These are phyloP conservation scores for Lactuca sativa DNA, from an alignment of 129 eudicot species.

Conservation along the genomic window DNA sequence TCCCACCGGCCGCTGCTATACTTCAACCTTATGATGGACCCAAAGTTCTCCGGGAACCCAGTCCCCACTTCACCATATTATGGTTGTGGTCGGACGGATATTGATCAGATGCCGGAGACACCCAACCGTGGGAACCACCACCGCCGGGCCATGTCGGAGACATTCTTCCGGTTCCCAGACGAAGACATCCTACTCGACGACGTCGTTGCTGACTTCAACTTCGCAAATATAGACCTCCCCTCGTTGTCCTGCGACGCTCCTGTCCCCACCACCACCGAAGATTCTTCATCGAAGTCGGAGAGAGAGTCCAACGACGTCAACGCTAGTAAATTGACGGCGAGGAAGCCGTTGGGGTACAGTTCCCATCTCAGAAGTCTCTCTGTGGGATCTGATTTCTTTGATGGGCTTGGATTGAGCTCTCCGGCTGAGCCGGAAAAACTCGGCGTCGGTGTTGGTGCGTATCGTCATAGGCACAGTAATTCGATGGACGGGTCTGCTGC, in stretches of 20 bases:
- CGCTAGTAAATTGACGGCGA: constrained; percentile 14
- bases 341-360: constrained; percentile 10
- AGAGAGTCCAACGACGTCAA: constrained; percentile 34
- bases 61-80: constrained; percentile 15
- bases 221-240: constrained; percentile 45
- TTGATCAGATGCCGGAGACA: constrained; percentile 59
- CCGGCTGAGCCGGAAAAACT: constrained; percentile 16
- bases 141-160: constrained; percentile 91
- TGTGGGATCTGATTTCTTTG: constrained; percentile 82
- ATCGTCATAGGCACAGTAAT: constrained; percentile 52
- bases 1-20: neutral
- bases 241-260: constrained; percentile 27
- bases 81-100: constrained; percentile 21
- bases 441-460: constrained; percentile 12
- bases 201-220: constrained; percentile 64
- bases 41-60: constrained; percentile 52
- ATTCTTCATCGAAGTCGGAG: constrained; percentile 34
- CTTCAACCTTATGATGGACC: constrained; percentile 39
- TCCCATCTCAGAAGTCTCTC: constrained; percentile 70
- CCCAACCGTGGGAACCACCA: constrained; percentile 59
- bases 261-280: constrained; percentile 30
- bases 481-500: constrained; percentile 70
- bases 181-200: constrained; percentile 60
- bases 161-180: constrained; percentile 69
- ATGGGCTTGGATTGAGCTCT: constrained; percentile 43